These are phyloP conservation scores for Powellomyces hirtus DNA, from an alignment of 192 early-diverging fungal species.

Conservation along the genomic window DNA sequence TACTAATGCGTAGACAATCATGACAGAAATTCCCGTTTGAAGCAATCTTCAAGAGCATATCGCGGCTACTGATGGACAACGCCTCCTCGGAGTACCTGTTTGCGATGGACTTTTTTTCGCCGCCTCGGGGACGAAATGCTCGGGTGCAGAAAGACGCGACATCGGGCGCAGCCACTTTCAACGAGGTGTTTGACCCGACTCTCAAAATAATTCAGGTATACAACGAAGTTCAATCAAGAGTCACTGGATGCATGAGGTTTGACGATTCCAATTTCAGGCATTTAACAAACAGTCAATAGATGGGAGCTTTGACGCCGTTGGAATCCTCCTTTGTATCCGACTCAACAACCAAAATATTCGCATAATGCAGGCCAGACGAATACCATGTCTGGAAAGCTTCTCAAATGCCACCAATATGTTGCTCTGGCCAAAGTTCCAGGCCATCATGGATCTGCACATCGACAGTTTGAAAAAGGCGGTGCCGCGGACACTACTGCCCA, in stretches of 20 bases:
- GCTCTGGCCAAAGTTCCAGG: slow-evolving; percentile 80
- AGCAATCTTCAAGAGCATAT: slow-evolving; percentile 86
- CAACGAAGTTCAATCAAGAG: too few relatives aligned
- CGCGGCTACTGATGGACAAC: slow-evolving; percentile 89
- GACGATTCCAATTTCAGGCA: too few relatives aligned
- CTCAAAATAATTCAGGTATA: slow-evolving; percentile 66
- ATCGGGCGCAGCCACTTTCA: slow-evolving; percentile 56
- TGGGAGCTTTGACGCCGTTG: slow-evolving; percentile 80
- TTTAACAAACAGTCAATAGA: slow-evolving; percentile 73
- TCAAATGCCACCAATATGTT: slow-evolving; percentile 89
- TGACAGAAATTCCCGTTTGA: slow-evolving; percentile 83
- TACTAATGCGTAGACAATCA: neutral
- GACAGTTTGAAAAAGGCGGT: slow-evolving; percentile 83
- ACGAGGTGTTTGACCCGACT: slow-evolving; percentile 87
- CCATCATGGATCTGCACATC: slow-evolving; percentile 85
- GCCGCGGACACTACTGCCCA: slow-evolving; percentile 54
- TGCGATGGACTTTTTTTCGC: slow-evolving; percentile 84
- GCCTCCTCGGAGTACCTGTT: slow-evolving; percentile 95
- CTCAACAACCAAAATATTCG: slow-evolving; percentile 78
- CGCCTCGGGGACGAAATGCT: slow-evolving; percentile 56
- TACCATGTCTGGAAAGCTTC: slow-evolving; percentile 82
- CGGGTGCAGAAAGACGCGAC: slow-evolving; percentile 5
- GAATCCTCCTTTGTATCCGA: slow-evolving; percentile 85
- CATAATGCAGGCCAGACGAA: slow-evolving; percentile 75
- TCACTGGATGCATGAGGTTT: too few relatives aligned